Evolutionary conservation across 192 early-diverging fungal species (phyloP), one percentile per base, ranked within the genome.

Genomic region (Coemansia sp.): DNA sequence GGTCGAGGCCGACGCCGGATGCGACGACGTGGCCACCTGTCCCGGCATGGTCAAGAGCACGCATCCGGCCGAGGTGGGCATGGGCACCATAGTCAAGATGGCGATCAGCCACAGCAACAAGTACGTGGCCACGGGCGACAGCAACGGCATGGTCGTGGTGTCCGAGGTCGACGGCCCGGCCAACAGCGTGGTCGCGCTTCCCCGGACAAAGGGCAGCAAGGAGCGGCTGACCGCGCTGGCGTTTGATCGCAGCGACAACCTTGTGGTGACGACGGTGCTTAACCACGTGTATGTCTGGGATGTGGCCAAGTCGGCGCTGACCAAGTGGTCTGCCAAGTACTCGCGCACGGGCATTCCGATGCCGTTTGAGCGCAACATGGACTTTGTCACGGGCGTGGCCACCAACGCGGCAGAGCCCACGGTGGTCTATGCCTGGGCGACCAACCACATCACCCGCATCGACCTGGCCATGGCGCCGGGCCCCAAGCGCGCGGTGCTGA

Each of bases 111-210:
- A 67, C 4, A 91, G 94, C 71, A 89, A 87, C 34, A 84, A 86
- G 56, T 95, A 89, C 85, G 68, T 98, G 24, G 91, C 88, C 11
- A 88, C 88, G 19, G 89, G 86, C 16, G 95, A 95, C 75, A 70
- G 85, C 61, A 71, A 79, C 6, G 90, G 88, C 60, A 71, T 85
- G 27, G 87, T 95, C 34, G 80, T 87, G 60, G 84, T 95, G 8
- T 91, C 86, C 32, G 88, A 89, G 58, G 54, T 96, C 28, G 87
- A 90, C 58, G 82, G 80, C 49, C 60, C 86, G 47, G 81, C 83
- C 84, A 78, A 62, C 60, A 39, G 29, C 24, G 29, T 49, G 45
- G 28, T 71, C 9, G 66, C 68, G 20, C 53, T 52, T 25, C 58
- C 73, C 29, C 62, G 14, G 5, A 2, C 39, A 16, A 6, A 58